Percentiles rank a stretch among this genome's conserved stretches.
Evolutionary conservation across 1,284 basidiomycete species (phyloP).

Genomic region (Cryptococcus deneoformans): DNA sequence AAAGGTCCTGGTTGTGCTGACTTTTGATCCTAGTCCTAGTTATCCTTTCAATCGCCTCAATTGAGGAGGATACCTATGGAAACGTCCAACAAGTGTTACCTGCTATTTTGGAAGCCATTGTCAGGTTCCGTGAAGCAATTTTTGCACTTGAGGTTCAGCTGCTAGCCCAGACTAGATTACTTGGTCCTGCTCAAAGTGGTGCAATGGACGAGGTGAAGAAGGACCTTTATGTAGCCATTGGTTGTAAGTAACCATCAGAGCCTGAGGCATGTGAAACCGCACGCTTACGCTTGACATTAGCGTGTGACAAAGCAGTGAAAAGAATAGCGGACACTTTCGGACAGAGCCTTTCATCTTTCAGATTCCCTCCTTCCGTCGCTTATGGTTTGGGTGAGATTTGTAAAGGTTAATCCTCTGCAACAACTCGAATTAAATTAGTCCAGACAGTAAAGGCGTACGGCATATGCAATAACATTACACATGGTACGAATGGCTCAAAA

Average conservation of each 20-base stretch:
- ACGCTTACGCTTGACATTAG: slow-evolving; percentile 7
- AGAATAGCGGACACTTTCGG: slow-evolving; percentile 36
- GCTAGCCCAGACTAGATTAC: slow-evolving; percentile 5
- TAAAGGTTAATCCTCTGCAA: not conserved
- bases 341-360: slow-evolving; percentile 35
- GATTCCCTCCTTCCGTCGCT: slow-evolving; percentile 35
- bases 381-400: slow-evolving; percentile 33
- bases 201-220: slow-evolving; percentile 8
- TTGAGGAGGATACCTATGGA: slow-evolving; percentile 43
- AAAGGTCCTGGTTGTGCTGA: not conserved
- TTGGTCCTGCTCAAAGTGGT: slow-evolving; percentile 14
- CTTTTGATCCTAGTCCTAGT: slow-evolving; percentile 24
- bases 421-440: too few relatives aligned
- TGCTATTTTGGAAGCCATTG: slow-evolving; percentile 40
- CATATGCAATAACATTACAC: too few relatives aligned
- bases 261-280: not conserved
- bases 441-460: too few relatives aligned
- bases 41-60: slow-evolving; percentile 31
- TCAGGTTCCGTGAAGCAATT: slow-evolving; percentile 26
- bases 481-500: too few relatives aligned
- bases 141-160: slow-evolving; percentile 23
- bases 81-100: slow-evolving; percentile 42
- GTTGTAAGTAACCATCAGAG: slow-evolving; percentile 10
- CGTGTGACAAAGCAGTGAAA: slow-evolving; percentile 25
- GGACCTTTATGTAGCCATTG: slow-evolving; percentile 6